Base-by-base conservation (phyloP, 2,329 filamentous ascomycete genomes). In the Aspergillus felis region DNA sequence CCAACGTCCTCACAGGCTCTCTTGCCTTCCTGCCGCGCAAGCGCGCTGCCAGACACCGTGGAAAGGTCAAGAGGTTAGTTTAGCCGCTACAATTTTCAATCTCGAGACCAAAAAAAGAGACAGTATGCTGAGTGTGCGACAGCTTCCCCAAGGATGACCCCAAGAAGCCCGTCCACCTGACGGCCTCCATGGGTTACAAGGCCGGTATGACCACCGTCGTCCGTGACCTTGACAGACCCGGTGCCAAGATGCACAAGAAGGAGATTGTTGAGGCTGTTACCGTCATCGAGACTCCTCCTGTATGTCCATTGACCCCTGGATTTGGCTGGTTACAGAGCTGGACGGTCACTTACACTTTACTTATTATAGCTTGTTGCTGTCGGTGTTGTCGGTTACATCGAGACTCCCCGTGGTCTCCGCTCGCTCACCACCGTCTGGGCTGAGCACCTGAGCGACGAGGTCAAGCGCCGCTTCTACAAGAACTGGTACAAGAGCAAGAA, bases 401-500 rank as follows among this genome's bases (percentile, higher is more conserved):
- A 99, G 87, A 99, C 94, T 78, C 94, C 94, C 81, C 94, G 94
- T 76, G 94, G 94, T 84, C 92, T 99, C 76, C 93, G 94, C 81
- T 99, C 94, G 69, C 92, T 99, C 81, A 97, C 92, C 80, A 97
- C 94, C 78, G 91, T 99, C 79, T 99, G 94, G 94, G 94, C 94
- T 77, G 94, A 97, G 88, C 94, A 99, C 81, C 82, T 99, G 81
- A 91, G 90, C 82, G 94, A 99, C 81, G 94, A 97, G 84, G 79
- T 99, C 81, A 96, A 96, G 89, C 91, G 94, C 76, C 91, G 94
- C 79, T 99, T 99, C 91, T 99, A 99, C 91, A 97, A 97, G 92
- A 99, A 99, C 90, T 99, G 94, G 94, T 99, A 99, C 90, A 96
- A 96, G 90, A 92, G 88, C 87, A 99, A 99, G 92, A 97, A 97